These are phyloP conservation scores for Boletus insuetus DNA, from an alignment of 768 basidiomycete genomes.

Conservation along the genomic window DNA sequence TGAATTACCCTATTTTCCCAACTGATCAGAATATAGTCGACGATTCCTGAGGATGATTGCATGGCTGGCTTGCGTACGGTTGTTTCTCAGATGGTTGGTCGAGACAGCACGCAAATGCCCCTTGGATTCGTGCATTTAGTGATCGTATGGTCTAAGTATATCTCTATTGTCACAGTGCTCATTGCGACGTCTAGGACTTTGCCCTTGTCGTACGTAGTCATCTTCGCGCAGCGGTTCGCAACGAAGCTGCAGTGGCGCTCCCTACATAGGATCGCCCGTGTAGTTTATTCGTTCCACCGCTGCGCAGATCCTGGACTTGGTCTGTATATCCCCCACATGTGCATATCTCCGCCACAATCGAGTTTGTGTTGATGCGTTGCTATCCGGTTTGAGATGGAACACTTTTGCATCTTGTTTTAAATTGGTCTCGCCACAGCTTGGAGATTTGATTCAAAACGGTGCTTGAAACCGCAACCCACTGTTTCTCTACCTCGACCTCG, in stretches of 20 bases:
- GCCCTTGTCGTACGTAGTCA: slow-evolving; percentile 16
- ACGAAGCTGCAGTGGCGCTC: neutral
- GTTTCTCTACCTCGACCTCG: neutral
- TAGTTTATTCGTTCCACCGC: neutral
- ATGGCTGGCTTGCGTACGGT: slow-evolving; percentile 18
- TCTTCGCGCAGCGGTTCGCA: neutral
- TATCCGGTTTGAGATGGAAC: neutral
- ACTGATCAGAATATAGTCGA: slow-evolving; percentile 11
- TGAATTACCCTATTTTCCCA: neutral
- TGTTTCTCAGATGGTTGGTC: slow-evolving; percentile 19
- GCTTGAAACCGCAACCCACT: neutral
- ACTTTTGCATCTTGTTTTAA: slow-evolving; percentile 2
- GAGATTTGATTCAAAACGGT: neutral
- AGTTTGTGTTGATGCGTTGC: slow-evolving; percentile 1
- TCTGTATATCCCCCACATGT: slow-evolving; percentile 4
- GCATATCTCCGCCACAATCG: slow-evolving; percentile 12
- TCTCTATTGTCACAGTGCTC: neutral
- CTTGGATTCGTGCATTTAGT: slow-evolving; percentile 20
- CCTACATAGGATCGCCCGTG: neutral
- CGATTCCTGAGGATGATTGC: slow-evolving; percentile 19
- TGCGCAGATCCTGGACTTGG: slow-evolving; percentile 4
- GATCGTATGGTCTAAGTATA: slow-evolving; percentile 12
- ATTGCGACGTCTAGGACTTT: slow-evolving; percentile 20
- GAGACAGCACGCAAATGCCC: slow-evolving; percentile 6
- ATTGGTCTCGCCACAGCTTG: neutral